Percentiles rank a stretch among this genome's conserved stretches.
Evolutionary conservation across 441 rosid genomes (phyloP).

Genomic region (Lepidium campestre): DNA sequence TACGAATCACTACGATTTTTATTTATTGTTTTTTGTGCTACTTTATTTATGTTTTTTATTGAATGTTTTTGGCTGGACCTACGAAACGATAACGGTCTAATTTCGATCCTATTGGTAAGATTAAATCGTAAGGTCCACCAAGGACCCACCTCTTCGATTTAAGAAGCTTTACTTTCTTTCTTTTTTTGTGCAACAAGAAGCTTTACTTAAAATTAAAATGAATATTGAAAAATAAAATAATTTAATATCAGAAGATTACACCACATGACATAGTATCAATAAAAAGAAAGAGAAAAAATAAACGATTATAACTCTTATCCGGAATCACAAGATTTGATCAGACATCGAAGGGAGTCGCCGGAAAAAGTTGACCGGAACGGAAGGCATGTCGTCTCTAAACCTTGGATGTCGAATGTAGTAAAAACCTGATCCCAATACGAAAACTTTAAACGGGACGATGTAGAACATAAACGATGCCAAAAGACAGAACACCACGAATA

Average conservation of each 20-base stretch:
- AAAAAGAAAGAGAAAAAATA: not conserved
- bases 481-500: slow-evolving; percentile 51
- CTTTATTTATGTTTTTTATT: not conserved
- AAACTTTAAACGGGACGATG: slow-evolving; percentile 45
- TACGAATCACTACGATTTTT: not conserved
- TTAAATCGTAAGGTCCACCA: slow-evolving; percentile 12
- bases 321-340: slow-evolving; percentile 52
- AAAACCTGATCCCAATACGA: slow-evolving; percentile 45
- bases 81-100: slow-evolving; percentile 21
- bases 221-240: slow-evolving; percentile 2
- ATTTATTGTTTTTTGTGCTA: not conserved
- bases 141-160: slow-evolving; percentile 6
- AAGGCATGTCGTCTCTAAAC: slow-evolving; percentile 63
- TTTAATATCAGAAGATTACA: slow-evolving; percentile 7
- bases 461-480: slow-evolving; percentile 49
- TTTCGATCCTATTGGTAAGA: slow-evolving; percentile 10
- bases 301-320: not conserved
- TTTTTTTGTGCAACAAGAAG: too few relatives aligned
- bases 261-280: not conserved
- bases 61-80: slow-evolving; percentile 11
- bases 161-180: not conserved
- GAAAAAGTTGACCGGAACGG: slow-evolving; percentile 48
- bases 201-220: not conserved
- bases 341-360: slow-evolving; percentile 63
- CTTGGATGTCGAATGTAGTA: slow-evolving; percentile 60